phyloP scores from a whole-genome alignment of 2,329 filamentous ascomycete genomes.

The Alternaria brassicae region DNA sequence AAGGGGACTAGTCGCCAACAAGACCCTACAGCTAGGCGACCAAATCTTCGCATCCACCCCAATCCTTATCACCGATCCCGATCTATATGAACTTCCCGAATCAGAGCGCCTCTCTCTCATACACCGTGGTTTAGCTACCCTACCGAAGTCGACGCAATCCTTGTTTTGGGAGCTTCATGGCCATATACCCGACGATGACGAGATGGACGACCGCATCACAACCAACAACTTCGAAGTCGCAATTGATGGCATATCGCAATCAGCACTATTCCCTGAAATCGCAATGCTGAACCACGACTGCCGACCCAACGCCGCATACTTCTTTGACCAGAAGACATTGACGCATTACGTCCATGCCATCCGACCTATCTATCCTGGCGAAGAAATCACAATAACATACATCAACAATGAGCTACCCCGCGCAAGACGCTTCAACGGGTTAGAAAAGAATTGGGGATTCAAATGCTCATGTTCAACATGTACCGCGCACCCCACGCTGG shows the following conservation, averaged over 20 bases:
- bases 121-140: slow-evolving; percentile 36
- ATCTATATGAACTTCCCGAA: slow-evolving; percentile 32
- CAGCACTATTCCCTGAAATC: slow-evolving; percentile 45
- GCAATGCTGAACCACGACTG: slow-evolving; percentile 50
- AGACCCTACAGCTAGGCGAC: slow-evolving; percentile 43
- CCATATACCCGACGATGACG: slow-evolving; percentile 37
- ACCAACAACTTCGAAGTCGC: slow-evolving; percentile 47
- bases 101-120: slow-evolving; percentile 36
- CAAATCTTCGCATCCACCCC: slow-evolving; percentile 46
- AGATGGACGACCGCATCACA: slow-evolving; percentile 44
- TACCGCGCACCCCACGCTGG: slow-evolving; percentile 36
- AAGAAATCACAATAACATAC: slow-evolving; percentile 56
- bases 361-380: slow-evolving; percentile 47
- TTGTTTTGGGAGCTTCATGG: slow-evolving; percentile 43
- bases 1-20: slow-evolving; percentile 45
- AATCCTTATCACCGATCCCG: slow-evolving; percentile 39
- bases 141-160: slow-evolving; percentile 28
- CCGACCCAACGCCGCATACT: slow-evolving; percentile 51
- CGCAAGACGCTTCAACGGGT: slow-evolving; percentile 38
- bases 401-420: slow-evolving; percentile 48
- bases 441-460: slow-evolving; percentile 51
- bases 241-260: slow-evolving; percentile 32
- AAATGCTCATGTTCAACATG: slow-evolving; percentile 51
- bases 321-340: slow-evolving; percentile 49
- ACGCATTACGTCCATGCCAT: slow-evolving; percentile 52